A percentile compares a stretch with the other conserved stretches of the same genome.
Evolutionary conservation across 305 asterid species (phyloP).

Genomic region (Fraxinus velutina): DNA sequence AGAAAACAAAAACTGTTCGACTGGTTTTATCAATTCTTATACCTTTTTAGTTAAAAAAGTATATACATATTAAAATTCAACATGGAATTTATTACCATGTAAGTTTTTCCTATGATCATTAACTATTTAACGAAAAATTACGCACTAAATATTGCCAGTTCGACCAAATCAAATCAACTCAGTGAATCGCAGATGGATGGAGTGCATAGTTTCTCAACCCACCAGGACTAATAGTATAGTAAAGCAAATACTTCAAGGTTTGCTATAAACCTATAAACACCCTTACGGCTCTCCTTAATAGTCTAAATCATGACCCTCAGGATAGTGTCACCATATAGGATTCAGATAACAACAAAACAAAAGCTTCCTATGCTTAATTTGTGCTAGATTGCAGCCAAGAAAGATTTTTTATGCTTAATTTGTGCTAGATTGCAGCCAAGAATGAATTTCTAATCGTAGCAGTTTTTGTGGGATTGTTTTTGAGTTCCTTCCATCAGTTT

Average conservation of each 20-base stretch:
- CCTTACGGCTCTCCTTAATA: neutral
- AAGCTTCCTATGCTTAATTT: neutral
- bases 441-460: neutral
- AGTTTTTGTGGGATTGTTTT: neutral
- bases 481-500: neutral
- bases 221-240: neutral
- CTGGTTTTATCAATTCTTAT: neutral
- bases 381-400: neutral
- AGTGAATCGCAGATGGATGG: neutral
- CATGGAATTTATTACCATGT: neutral
- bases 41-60: neutral
- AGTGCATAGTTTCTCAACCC: neutral
- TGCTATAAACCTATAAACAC: neutral
- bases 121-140: neutral
- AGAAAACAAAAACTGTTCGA: neutral
- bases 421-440: neutral
- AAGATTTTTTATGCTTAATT: neutral
- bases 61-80: neutral
- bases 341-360: neutral
- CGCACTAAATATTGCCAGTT: neutral
- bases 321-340: neutral
- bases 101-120: neutral
- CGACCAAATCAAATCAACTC: neutral
- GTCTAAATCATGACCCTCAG: neutral
- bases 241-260: neutral